Conservation (phyloP, 2,329 filamentous ascomycete species). For the Talaromyces atroroseus region DNA sequence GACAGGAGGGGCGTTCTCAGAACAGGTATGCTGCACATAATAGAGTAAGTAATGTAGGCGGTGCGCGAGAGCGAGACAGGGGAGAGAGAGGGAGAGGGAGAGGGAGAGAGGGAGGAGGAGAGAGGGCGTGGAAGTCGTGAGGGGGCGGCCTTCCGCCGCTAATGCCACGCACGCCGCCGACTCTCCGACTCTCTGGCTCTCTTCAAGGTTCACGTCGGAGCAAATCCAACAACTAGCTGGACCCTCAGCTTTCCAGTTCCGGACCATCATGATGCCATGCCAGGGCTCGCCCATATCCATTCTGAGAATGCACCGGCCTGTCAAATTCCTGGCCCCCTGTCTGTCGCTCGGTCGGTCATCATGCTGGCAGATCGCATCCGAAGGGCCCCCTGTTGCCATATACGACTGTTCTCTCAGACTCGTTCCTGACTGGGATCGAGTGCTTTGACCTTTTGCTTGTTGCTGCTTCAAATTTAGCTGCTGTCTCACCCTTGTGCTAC, state of each 20-base stretch:
- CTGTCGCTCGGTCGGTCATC: not conserved
- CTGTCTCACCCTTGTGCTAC: not conserved
- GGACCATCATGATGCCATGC: not conserved
- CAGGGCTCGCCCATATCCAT: not conserved
- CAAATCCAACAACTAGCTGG: not conserved
- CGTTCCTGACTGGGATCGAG: not conserved
- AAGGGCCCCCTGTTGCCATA: slow-evolving; percentile 1
- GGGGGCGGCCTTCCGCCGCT: too few relatives aligned
- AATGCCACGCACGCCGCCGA: not conserved
- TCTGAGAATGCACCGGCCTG: not conserved
- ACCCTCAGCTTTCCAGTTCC: not conserved
- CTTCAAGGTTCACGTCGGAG: not conserved
- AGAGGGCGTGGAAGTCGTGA: too few relatives aligned
- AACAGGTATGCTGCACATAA: too few relatives aligned
- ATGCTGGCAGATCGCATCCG: slow-evolving; percentile 6
- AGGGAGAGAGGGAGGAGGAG: too few relatives aligned
- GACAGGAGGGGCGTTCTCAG: not conserved
- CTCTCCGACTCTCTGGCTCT: too few relatives aligned
- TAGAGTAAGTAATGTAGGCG: too few relatives aligned
- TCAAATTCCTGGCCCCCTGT: slow-evolving; percentile 5
- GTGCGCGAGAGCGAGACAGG: too few relatives aligned
- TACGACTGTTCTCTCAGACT: not conserved
- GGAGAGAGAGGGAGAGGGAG: too few relatives aligned
- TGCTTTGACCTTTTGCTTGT: slow-evolving; percentile 4
- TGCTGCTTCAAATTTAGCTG: slow-evolving; percentile 6